phyloP scores from a whole-genome alignment of 306 rosid genomes.

The Ammopiptanthus mongolicus region DNA sequence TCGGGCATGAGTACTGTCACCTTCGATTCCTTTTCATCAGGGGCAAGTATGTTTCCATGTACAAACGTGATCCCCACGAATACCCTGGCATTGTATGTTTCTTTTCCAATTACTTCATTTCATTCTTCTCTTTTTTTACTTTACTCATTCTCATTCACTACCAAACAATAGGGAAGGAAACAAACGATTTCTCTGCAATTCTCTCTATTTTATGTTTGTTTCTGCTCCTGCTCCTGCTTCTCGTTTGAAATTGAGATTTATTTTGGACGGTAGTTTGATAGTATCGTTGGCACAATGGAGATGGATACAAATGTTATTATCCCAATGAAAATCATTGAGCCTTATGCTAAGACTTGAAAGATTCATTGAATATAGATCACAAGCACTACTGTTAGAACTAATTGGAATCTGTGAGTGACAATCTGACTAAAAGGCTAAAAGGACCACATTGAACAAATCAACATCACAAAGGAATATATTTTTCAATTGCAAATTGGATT shows the following conservation, averaged over 20 bases:
- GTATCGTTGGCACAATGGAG: not conserved
- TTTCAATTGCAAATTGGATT: not conserved
- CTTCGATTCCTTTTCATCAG: constrained; percentile 72
- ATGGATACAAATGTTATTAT: not conserved
- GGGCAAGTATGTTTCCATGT: constrained; percentile 70
- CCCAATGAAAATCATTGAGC: not conserved
- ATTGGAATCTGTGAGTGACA: not conserved
- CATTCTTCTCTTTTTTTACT: no score
- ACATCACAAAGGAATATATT: not conserved
- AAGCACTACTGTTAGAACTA: not conserved
- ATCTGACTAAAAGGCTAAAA: not conserved
- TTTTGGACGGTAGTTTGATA: not conserved
- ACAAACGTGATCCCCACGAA: constrained; percentile 85
- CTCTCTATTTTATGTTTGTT: not conserved
- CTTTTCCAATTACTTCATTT: not conserved
- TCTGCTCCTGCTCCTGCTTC: not conserved
- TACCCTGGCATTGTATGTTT: constrained; percentile 57
- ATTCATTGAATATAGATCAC: not conserved
- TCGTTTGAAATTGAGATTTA: not conserved
- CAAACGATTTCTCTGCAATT: no score
- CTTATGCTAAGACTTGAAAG: not conserved
- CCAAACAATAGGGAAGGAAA: no score
- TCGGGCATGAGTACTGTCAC: constrained; percentile 80
- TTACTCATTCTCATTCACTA: no score
- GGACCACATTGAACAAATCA: not conserved